phyloP scores from a whole-genome alignment of 352 stramenopile genomes.

The Globisporangium apiculatum region DNA sequence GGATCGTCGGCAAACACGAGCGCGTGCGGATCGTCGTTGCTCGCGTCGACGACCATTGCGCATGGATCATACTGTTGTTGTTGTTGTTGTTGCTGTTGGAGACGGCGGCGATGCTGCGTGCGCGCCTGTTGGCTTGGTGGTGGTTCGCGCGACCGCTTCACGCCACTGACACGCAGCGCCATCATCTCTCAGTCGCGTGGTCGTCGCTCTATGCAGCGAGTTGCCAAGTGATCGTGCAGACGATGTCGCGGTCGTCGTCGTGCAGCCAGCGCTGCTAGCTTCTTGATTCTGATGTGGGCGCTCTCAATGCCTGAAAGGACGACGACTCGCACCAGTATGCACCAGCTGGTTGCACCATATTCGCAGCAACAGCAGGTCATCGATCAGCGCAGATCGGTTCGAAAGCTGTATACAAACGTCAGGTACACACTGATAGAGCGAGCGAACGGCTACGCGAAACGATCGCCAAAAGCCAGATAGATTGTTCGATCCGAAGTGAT shows the following conservation, averaged over 20 bases:
- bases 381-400: not conserved
- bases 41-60: slow-evolving; percentile 11
- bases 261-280: too few relatives aligned
- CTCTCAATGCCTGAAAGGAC: too few relatives aligned
- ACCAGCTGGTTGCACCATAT: too few relatives aligned
- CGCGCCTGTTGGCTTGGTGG: not conserved
- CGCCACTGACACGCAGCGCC: slow-evolving; percentile 9
- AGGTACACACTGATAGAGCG: not conserved
- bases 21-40: not conserved
- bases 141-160: slow-evolving; percentile 14
- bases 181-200: slow-evolving; percentile 1
- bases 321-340: not conserved
- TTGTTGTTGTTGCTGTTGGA: not conserved
- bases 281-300: too few relatives aligned
- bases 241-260: too few relatives aligned
- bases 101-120: too few relatives aligned
- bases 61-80: not conserved
- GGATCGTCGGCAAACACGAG: slow-evolving; percentile 5
- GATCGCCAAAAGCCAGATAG: too few relatives aligned
- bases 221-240: not conserved
- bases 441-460: too few relatives aligned
- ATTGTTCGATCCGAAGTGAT: not conserved
- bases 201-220: not conserved
- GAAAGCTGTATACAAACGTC: not conserved
- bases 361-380: not conserved